Conservation (phyloP, 2,329 filamentous ascomycete genomes). For the Xylaria sp. region DNA sequence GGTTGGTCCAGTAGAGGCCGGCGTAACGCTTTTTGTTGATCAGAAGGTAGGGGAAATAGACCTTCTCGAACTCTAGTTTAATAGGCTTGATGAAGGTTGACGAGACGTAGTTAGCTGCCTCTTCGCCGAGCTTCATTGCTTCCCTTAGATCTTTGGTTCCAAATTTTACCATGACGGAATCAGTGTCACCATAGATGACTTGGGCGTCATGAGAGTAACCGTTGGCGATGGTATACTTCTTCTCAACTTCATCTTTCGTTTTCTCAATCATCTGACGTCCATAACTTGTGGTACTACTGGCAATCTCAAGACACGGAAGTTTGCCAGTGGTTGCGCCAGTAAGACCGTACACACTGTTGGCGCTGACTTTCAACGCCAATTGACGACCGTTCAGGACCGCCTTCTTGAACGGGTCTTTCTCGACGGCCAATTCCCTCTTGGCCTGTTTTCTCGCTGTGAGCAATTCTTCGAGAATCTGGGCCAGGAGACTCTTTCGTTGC, state of each 20-base stretch:
- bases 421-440: conserved; percentile 83
- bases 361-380: conserved; percentile 91
- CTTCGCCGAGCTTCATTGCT: conserved; percentile 93
- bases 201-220: conserved; percentile 93
- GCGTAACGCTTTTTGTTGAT: conserved; percentile 99
- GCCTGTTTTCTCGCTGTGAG: conserved; percentile 90
- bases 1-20: conserved; percentile 94
- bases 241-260: conserved; percentile 94
- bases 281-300: conserved; percentile 95
- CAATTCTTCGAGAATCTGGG: conserved; percentile 94
- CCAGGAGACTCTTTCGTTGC: conserved; percentile 86
- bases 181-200: conserved; percentile 98
- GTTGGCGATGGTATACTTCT: conserved; percentile 86
- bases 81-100: conserved; percentile 94
- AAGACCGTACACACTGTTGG: conserved; percentile 96
- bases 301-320: conserved; percentile 90
- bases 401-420: conserved; percentile 96
- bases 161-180: conserved; percentile 99
- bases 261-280: conserved; percentile 99
- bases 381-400: conserved; percentile 97
- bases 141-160: conserved; percentile 84
- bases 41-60: conserved; percentile 95
- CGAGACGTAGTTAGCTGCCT: conserved; percentile 87
- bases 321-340: conserved; percentile 97
- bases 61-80: conserved; percentile 99